phyloP scores from a whole-genome alignment of 2,329 filamentous ascomycete species.

The Tolypocladium ovalisporum region DNA sequence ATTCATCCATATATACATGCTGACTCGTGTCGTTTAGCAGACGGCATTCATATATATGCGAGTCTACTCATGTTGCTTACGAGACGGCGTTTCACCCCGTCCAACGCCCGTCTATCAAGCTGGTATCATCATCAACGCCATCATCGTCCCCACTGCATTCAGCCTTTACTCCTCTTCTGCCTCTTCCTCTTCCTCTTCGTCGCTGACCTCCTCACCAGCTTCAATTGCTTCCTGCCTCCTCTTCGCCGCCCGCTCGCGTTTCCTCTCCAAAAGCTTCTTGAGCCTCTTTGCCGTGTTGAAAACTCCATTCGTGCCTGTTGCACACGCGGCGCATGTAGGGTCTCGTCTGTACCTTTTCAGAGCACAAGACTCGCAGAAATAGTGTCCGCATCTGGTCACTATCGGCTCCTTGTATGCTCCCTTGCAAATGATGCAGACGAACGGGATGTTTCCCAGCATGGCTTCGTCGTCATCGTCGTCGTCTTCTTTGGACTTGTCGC shows the following conservation, averaged over 20 bases:
- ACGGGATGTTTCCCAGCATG: conserved; percentile 74
- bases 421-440: conserved; percentile 80
- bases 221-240: conserved; percentile 43
- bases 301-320: conserved; percentile 73
- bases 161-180: not conserved
- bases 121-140: not conserved
- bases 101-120: not conserved
- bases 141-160: not conserved
- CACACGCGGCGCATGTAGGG: conserved; percentile 77
- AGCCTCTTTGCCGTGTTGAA: conserved; percentile 83
- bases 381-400: conserved; percentile 85
- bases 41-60: no score
- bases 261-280: conserved; percentile 68
- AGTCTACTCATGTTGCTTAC: no score
- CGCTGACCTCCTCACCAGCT: conserved; percentile 37
- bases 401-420: conserved; percentile 69
- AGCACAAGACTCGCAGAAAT: conserved; percentile 89
- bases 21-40: no score
- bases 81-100: not conserved
- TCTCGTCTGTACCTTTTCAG: conserved; percentile 78
- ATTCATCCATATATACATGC: no score
- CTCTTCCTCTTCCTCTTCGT: conserved; percentile 22
- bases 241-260: conserved; percentile 49
- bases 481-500: conserved; percentile 22
- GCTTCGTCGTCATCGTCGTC: conserved; percentile 53